Base-by-base conservation (phyloP, 495 filamentous ascomycete genomes). In the Glonium stellatum region DNA sequence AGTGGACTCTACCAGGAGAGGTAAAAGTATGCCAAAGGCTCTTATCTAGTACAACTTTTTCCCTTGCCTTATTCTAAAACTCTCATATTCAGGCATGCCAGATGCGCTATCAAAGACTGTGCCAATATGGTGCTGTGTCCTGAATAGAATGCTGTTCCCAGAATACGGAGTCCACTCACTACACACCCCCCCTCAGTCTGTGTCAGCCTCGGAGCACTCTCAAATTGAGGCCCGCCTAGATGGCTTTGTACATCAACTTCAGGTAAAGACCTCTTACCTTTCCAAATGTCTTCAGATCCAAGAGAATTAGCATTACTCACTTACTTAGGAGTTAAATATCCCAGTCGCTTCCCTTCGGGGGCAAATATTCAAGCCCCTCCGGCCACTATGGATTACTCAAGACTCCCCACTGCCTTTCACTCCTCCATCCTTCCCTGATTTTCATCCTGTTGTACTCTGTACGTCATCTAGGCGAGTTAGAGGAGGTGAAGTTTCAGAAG, bases 41-140 rank as follows among this genome's bases (percentile, higher is more conserved):
- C 12, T 4, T 51, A 5, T 51, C 48, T 23, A 51, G 3, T 51
- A 15, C 1, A 44, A 13, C 10, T 18, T 13, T 11, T 2, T 18
- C 1, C 39, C 39, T 4, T 15, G 13, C 13, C 12, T 44, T 2
- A 44, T 11, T 44, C 18, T 44, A 4, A 44, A 4, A 11, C 12
- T 44, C 39, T 44, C 18, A 1, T 44, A 21, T 25, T 1, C 54
- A 87, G 84, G 84, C 60, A 93, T 96, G 82, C 91, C 93, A 4
- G 93, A 98, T 75, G 89, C 92, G 21, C 77, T 98, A 9, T 86
- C 85, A 61, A 97, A 97, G 73, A 98, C 93, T 0, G 73, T 98
- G 5, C 93, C 93, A 0, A 91, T 95, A 58, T 98, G 93, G 93
- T 88, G 87, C 69, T 80, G 82, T 44, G 88, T 96, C 12, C 67